These are phyloP conservation scores for Tylopilus sp. DNA, from an alignment of 768 basidiomycete genomes.

Conservation along the genomic window DNA sequence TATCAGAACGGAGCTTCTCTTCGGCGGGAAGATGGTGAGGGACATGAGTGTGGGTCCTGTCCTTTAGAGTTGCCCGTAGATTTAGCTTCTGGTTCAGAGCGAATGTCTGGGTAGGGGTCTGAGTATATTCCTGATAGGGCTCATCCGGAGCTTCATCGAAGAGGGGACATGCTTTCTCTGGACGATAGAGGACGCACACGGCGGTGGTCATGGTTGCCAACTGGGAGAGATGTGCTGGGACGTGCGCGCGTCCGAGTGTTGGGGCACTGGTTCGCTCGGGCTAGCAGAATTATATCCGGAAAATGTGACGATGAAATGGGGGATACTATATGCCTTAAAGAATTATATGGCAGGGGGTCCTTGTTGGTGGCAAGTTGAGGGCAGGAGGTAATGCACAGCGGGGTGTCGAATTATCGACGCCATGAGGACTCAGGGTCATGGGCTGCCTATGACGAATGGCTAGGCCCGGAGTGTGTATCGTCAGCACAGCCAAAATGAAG, in stretches of 20 bases:
- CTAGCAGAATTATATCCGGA: conserved; percentile 8
- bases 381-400: too few relatives aligned
- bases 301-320: too few relatives aligned
- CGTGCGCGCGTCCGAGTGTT: not conserved
- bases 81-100: not conserved
- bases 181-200: not conserved
- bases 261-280: not conserved
- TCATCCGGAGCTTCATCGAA: not conserved
- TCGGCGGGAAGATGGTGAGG: conserved; percentile 7
- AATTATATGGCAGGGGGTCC: too few relatives aligned
- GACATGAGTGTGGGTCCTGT: not conserved
- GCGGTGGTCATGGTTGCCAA: conserved; percentile 12
- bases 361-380: too few relatives aligned
- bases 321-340: too few relatives aligned
- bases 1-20: conserved; percentile 13
- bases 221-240: not conserved
- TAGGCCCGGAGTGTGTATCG: too few relatives aligned
- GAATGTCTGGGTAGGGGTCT: not conserved
- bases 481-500: too few relatives aligned
- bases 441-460: too few relatives aligned
- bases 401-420: too few relatives aligned
- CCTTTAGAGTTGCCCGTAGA: not conserved
- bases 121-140: not conserved
- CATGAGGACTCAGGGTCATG: too few relatives aligned
- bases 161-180: not conserved